A percentile compares a stretch with the other conserved stretches of the same genome.
Evolutionary conservation across 176 grass and related monocot species (phyloP).

Genomic region (Raddia guianensis): DNA sequence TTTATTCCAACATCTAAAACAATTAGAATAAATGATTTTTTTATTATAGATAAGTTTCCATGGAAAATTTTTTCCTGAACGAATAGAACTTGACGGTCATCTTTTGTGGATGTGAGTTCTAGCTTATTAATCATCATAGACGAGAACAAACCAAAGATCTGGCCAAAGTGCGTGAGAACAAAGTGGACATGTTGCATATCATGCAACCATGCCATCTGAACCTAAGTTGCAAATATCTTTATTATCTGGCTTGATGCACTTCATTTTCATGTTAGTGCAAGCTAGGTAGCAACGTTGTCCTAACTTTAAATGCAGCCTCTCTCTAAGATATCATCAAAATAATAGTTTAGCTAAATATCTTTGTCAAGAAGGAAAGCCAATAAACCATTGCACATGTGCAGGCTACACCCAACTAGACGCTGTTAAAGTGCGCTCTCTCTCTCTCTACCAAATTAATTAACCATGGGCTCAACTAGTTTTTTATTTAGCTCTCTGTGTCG

Average conservation of each 20-base stretch:
- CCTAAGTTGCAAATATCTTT: neutral
- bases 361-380: neutral
- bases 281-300: neutral
- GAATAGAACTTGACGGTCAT: neutral
- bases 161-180: neutral
- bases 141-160: neutral
- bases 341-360: neutral
- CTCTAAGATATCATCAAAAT: neutral
- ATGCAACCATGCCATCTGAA: neutral
- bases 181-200: neutral
- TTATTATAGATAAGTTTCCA: neutral
- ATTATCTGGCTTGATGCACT: neutral
- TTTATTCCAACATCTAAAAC: too few species aligned
- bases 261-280: constrained; percentile 13
- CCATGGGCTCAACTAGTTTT: neutral
- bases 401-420: neutral
- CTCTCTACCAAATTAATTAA: neutral
- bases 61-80: neutral
- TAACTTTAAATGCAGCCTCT: neutral
- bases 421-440: neutral
- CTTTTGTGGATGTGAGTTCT: neutral
- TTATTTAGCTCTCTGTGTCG: neutral
- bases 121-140: neutral
- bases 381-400: constrained; percentile 11
- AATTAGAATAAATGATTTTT: neutral